A percentile compares a stretch with the other conserved stretches of the same genome.
These are phyloP conservation scores for Salicornia ramosissima DNA, from an alignment of 148 eudicot species.

Conservation along the genomic window DNA sequence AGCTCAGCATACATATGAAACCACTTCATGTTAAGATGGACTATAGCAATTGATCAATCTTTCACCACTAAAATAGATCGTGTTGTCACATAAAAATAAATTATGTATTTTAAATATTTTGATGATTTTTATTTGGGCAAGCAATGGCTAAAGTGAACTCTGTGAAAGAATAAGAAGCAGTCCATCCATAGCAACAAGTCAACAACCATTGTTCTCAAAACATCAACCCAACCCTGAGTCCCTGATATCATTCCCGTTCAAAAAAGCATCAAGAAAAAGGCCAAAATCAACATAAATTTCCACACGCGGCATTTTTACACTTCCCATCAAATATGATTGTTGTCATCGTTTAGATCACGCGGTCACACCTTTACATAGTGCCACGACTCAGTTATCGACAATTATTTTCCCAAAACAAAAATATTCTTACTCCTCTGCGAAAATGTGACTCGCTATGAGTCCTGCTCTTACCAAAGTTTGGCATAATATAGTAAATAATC, in stretches of 20 bases:
- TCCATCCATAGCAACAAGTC: neutral
- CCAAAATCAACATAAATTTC: too few species aligned
- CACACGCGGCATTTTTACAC: neutral
- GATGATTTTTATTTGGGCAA: too few species aligned
- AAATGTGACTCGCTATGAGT: neutral
- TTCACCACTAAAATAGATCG: too few species aligned
- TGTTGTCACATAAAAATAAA: too few species aligned
- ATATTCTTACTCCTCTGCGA: too few species aligned
- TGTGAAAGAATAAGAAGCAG: neutral
- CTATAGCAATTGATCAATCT: too few species aligned
- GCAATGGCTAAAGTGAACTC: neutral
- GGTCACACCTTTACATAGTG: neutral
- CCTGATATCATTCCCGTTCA: neutral
- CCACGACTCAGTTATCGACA: neutral
- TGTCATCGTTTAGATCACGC: neutral
- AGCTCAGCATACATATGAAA: too few species aligned
- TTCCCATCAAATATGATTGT: neutral
- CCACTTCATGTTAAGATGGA: too few species aligned
- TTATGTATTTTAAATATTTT: too few species aligned
- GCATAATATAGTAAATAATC: neutral
- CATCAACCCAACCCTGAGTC: neutral
- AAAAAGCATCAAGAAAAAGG: neutral
- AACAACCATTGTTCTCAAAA: neutral
- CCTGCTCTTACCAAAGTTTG: neutral
- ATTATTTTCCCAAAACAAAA: too few species aligned